Conservation (phyloP, 345 rosid species). For the Salix arbutifolia region DNA sequence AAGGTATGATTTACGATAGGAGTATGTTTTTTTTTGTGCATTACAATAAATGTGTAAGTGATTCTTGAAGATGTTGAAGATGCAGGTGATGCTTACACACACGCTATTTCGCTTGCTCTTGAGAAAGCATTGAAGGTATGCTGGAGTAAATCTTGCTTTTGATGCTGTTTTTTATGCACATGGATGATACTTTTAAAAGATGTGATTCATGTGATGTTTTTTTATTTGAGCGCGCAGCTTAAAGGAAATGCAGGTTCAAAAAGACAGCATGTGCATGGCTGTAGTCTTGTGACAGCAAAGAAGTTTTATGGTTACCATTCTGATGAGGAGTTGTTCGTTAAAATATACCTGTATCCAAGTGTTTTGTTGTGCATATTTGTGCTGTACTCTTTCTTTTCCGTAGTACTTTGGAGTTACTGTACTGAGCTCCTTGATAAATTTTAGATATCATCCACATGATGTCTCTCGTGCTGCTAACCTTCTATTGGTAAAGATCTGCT, state of each 20-base stretch:
- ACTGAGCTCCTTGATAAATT: slow-evolving; percentile 43
- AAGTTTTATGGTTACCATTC: slow-evolving; percentile 84
- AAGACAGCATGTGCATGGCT: slow-evolving; percentile 81
- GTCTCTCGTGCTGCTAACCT: slow-evolving; percentile 63
- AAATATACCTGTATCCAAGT: slow-evolving; percentile 85
- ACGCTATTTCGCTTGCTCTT: slow-evolving; percentile 51
- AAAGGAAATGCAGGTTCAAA: slow-evolving; percentile 61
- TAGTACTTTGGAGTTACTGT: background rate
- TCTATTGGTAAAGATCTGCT: slow-evolving; percentile 50
- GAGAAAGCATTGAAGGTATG: slow-evolving; percentile 85
- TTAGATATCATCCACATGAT: slow-evolving; percentile 74
- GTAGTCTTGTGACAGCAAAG: slow-evolving; percentile 75
- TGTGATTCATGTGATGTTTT: background rate
- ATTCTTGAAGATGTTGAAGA: slow-evolving; percentile 17
- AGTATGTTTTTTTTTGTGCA: background rate
- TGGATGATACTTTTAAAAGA: slow-evolving; percentile 1
- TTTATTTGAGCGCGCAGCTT: slow-evolving; percentile 45
- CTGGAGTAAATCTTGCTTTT: slow-evolving; percentile 2
- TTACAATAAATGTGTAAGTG: background rate
- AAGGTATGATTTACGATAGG: slow-evolving; percentile 39
- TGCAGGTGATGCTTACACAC: slow-evolving; percentile 47
- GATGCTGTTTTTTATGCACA: background rate
- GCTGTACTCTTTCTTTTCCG: slow-evolving; percentile 7
- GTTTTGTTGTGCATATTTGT: slow-evolving; percentile 2
- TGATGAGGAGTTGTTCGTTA: slow-evolving; percentile 80